Evolutionary conservation across 78 protist species (phyloP).

Genomic region (Planoprotostelium fungivorum): DNA sequence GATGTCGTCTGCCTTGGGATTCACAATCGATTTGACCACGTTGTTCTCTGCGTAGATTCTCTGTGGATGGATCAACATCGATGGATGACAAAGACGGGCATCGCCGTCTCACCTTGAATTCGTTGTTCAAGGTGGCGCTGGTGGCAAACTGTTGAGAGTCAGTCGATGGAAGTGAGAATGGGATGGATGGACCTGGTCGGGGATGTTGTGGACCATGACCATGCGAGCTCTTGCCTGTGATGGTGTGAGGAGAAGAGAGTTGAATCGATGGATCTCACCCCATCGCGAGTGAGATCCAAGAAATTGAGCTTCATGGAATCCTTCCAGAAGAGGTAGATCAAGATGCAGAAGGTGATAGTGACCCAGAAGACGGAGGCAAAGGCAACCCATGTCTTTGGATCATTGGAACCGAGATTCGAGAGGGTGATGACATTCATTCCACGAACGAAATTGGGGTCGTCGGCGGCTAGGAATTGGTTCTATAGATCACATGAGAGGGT

Average conservation of each 20-base stretch:
- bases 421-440: background rate
- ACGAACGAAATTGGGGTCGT: background rate
- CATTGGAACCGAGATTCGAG: background rate
- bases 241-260: background rate
- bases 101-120: background rate
- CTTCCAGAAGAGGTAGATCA: background rate
- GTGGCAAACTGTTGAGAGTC: too few relatives aligned
- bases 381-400: background rate
- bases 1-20: background rate
- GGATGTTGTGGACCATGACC: background rate
- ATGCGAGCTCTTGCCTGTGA: background rate
- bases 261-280: background rate
- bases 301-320: background rate
- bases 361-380: background rate
- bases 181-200: too few relatives aligned
- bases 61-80: background rate
- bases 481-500: background rate
- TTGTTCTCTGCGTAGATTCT: background rate
- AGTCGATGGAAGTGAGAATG: too few relatives aligned
- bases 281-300: background rate
- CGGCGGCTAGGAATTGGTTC: background rate
- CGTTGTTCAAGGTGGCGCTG: background rate
- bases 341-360: background rate
- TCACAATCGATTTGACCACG: background rate
- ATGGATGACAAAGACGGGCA: background rate